These are phyloP conservation scores for Peniophora sp. DNA, from an alignment of 1,284 basidiomycete genomes.

Conservation along the genomic window DNA sequence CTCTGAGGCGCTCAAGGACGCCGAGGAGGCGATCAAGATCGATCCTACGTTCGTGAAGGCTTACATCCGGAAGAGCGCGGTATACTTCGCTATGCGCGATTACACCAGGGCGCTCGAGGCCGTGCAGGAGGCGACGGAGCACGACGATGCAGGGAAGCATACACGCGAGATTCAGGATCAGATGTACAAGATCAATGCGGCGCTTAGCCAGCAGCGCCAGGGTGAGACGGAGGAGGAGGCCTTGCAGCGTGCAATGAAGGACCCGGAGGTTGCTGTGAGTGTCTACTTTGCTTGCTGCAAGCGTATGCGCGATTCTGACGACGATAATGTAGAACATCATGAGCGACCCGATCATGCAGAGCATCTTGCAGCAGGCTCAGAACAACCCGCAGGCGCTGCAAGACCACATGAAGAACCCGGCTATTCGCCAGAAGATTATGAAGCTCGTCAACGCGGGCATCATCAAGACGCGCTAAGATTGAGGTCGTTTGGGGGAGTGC, in stretches of 20 bases:
- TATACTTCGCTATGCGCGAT: slow-evolving; percentile 89
- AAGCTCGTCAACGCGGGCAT: slow-evolving; percentile 94
- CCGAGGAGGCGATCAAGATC: slow-evolving; percentile 87
- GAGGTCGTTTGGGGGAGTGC: no score
- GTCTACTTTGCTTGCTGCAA: neutral
- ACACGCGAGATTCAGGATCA: slow-evolving; percentile 74
- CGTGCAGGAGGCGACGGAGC: slow-evolving; percentile 65
- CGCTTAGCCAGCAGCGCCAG: slow-evolving; percentile 75
- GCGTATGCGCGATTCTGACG: neutral
- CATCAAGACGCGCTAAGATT: slow-evolving; percentile 63
- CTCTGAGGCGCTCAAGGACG: slow-evolving; percentile 95
- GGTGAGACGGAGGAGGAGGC: slow-evolving; percentile 92
- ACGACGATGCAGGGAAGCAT: slow-evolving; percentile 75
- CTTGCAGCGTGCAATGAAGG: slow-evolving; percentile 89
- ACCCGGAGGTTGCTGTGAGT: slow-evolving; percentile 89
- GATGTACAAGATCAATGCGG: slow-evolving; percentile 76
- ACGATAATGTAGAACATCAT: slow-evolving; percentile 56
- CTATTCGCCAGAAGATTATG: slow-evolving; percentile 78
- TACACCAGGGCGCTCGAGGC: slow-evolving; percentile 82
- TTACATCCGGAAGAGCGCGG: slow-evolving; percentile 89
- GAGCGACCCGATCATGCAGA: slow-evolving; percentile 86
- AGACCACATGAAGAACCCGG: slow-evolving; percentile 96
- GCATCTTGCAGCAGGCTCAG: slow-evolving; percentile 94
- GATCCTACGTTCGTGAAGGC: slow-evolving; percentile 93
- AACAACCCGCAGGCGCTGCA: slow-evolving; percentile 82